These are phyloP conservation scores for Suillus subalutaceus DNA, from an alignment of 768 basidiomycete genomes.

Conservation along the genomic window DNA sequence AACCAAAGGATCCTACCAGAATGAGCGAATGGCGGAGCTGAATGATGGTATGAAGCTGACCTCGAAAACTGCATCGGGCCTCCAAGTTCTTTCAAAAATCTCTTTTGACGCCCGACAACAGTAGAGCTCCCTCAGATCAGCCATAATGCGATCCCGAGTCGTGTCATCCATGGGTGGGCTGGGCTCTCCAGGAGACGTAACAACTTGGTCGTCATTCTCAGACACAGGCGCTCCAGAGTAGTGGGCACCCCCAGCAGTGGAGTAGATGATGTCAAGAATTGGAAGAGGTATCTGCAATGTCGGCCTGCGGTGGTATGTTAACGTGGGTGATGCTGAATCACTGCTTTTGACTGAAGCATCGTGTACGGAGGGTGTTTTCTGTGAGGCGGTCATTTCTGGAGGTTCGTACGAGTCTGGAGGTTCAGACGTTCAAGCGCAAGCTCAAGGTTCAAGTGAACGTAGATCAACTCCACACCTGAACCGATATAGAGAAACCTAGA, in stretches of 20 bases:
- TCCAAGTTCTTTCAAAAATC: constrained; percentile 57
- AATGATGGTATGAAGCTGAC: constrained; percentile 20
- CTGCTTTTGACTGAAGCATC: not conserved
- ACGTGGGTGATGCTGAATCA: constrained; percentile 35
- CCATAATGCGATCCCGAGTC: constrained; percentile 51
- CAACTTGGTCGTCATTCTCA: constrained; percentile 12
- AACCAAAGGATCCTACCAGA: constrained; percentile 49
- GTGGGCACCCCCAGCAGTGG: constrained; percentile 63
- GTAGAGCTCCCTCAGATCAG: constrained; percentile 62
- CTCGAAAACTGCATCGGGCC: constrained; percentile 58
- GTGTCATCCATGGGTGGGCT: constrained; percentile 30
- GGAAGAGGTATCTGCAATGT: constrained; percentile 40
- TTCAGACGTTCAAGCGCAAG: not conserved
- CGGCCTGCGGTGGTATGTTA: constrained; percentile 46
- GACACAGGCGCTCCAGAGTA: constrained; percentile 54
- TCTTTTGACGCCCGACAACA: constrained; percentile 54
- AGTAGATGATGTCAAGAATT: constrained; percentile 54
- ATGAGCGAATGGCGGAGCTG: not conserved
- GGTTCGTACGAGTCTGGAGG: not conserved
- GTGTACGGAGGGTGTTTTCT: not conserved
- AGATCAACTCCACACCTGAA: not conserved
- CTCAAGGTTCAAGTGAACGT: not conserved
- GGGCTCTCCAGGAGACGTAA: constrained; percentile 5
- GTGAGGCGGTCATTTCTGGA: constrained; percentile 7
- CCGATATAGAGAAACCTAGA: not conserved